Percentiles rank a stretch among this genome's conserved stretches.
These are phyloP conservation scores for Claviceps sp. DNA, from an alignment of 2,329 filamentous ascomycete species.

Conservation along the genomic window DNA sequence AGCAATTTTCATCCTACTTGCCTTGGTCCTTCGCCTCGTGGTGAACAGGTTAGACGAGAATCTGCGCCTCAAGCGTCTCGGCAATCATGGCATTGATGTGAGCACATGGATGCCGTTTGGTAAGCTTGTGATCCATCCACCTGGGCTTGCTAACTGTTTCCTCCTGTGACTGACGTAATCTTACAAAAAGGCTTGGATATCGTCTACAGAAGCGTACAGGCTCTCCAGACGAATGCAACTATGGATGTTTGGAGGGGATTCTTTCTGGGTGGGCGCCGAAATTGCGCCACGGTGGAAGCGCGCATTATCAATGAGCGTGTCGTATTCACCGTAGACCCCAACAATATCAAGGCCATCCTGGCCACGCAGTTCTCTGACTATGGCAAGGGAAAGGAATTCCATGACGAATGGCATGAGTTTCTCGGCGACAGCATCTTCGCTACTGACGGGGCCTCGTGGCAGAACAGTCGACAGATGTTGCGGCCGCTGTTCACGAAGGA, in stretches of 20 bases:
- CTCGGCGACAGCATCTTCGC: slow-evolving; percentile 54
- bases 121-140: slow-evolving; percentile 15
- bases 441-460: slow-evolving; percentile 70
- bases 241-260: slow-evolving; percentile 46
- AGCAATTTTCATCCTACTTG: slow-evolving; percentile 22
- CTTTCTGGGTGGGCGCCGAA: slow-evolving; percentile 27
- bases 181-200: slow-evolving; percentile 44
- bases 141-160: background rate
- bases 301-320: slow-evolving; percentile 37
- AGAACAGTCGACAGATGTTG: slow-evolving; percentile 66
- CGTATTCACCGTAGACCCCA: slow-evolving; percentile 37
- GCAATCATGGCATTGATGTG: slow-evolving; percentile 26
- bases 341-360: slow-evolving; percentile 44
- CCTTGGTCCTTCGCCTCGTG: slow-evolving; percentile 25
- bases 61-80: slow-evolving; percentile 31
- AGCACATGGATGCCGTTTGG: slow-evolving; percentile 30
- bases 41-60: slow-evolving; percentile 26
- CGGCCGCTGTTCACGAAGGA: slow-evolving; percentile 79
- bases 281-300: slow-evolving; percentile 46
- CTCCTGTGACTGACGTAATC: background rate
- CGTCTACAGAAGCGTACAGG: slow-evolving; percentile 40
- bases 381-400: slow-evolving; percentile 30
- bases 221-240: slow-evolving; percentile 39
- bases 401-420: slow-evolving; percentile 29
- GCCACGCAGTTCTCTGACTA: slow-evolving; percentile 44